Percentiles rank a stretch among this genome's conserved stretches.
Conservation (phyloP, 768 basidiomycete genomes). For the Hygrophoropsis aurantiaca region DNA sequence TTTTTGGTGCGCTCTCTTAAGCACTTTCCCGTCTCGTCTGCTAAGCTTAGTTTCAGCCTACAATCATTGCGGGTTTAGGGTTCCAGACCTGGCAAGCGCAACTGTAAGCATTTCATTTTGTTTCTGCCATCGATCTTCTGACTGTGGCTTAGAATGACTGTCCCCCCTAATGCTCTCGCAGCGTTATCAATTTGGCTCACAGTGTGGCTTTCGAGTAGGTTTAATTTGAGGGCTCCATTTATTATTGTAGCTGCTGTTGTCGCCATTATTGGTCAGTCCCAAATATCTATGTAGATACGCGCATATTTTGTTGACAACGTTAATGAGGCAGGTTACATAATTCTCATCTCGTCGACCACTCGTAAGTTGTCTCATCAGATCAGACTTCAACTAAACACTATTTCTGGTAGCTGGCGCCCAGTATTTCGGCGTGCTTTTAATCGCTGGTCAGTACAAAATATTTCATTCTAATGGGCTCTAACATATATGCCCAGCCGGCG, state of each 20-base stretch:
- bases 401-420: constrained; percentile 45
- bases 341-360: constrained; percentile 48
- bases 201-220: constrained; percentile 51
- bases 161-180: constrained; percentile 58
- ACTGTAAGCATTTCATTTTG: constrained; percentile 38
- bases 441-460: constrained; percentile 35
- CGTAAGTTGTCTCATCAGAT: constrained; percentile 30
- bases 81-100: constrained; percentile 62
- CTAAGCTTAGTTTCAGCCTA: constrained; percentile 39
- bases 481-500: constrained; percentile 34
- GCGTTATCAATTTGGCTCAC: constrained; percentile 47
- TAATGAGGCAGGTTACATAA: constrained; percentile 46
- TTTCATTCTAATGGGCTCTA: background rate
- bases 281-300: too few species aligned
- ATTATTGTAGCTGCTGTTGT: constrained; percentile 50
- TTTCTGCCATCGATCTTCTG: background rate
- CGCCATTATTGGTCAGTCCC: constrained; percentile 51
- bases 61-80: constrained; percentile 58
- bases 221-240: constrained; percentile 47
- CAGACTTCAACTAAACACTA: background rate
- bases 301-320: too few species aligned
- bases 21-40: background rate
- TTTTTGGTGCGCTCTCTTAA: constrained; percentile 45
- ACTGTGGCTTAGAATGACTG: constrained; percentile 44
- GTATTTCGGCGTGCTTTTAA: constrained; percentile 58